phyloP scores from a whole-genome alignment of 768 basidiomycete genomes.

The Favolaschia claudopus region DNA sequence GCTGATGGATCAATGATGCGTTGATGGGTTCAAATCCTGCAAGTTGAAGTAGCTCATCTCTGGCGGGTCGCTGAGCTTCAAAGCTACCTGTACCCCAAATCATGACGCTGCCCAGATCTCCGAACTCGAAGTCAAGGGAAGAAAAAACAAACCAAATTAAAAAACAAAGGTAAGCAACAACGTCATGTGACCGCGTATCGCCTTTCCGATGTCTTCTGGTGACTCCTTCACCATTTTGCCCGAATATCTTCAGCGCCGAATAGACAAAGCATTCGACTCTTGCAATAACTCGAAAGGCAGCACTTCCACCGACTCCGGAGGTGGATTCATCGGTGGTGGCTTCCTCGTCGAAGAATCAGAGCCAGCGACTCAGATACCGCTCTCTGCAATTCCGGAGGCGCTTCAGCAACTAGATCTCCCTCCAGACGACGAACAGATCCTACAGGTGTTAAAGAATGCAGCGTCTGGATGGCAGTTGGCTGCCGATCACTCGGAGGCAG shows the following conservation, averaged over 20 bases:
- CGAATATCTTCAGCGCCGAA: slow-evolving; percentile 46
- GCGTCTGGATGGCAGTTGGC: slow-evolving; percentile 70
- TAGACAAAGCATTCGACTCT: slow-evolving; percentile 61
- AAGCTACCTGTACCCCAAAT: no score
- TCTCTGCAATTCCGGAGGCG: slow-evolving; percentile 66
- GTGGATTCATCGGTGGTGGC: slow-evolving; percentile 39
- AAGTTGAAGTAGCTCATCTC: no score
- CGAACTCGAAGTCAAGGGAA: no score
- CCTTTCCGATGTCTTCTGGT: slow-evolving; percentile 12
- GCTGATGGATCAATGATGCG: no score
- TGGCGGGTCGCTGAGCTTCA: no score
- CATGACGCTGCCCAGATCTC: no score
- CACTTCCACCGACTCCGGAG: slow-evolving; percentile 17
- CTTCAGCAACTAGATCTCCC: slow-evolving; percentile 70
- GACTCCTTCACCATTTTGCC: slow-evolving; percentile 51
- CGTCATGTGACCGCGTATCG: no score
- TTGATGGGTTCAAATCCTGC: no score
- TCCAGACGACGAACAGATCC: slow-evolving; percentile 76
- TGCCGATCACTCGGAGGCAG: slow-evolving; percentile 24
- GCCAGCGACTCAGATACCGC: slow-evolving; percentile 48
- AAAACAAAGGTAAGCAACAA: no score
- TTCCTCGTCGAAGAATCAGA: slow-evolving; percentile 37
- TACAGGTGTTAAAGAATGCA: slow-evolving; percentile 78
- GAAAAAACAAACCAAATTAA: no score
- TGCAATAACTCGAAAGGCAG: slow-evolving; percentile 21